Evolutionary conservation across 768 basidiomycete species (phyloP), one percentile per base, ranked within the genome.

Genomic region (Rhizopogon salebrosus): DNA sequence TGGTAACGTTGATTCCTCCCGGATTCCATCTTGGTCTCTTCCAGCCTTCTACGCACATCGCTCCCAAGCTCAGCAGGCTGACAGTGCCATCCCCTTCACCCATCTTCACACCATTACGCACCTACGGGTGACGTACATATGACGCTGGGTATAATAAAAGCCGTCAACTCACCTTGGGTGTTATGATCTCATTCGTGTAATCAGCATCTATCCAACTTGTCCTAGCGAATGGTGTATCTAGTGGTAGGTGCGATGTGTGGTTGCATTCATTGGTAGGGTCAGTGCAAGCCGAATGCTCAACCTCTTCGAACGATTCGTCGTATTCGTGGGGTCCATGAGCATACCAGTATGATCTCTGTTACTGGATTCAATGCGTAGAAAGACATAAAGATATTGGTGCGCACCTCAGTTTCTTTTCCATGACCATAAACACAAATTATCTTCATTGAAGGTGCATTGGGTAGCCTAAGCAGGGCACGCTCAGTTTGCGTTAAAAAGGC

Each of bases 41-140:
- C 95, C 95, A 97, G 6, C 95, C 95, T 63, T 93, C 92, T 10
- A 89, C 85, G 62, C 95, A 98, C 93, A 98, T 97, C n/a, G 89
- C 84, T 14, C 94, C 95, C 49, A 94, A 75, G 58, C 89, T 91
- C 31, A 95, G 62, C 38, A 93, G 70, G 60, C 84, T 83, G 22
- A 94, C 93, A 2, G 97, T 98, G 11, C 97, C 95, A 65, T 98
- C 97, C 7, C 94, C 95, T 72, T 97, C 93, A 37, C 92, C 92
- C 69, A 95, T 84, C 59, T 88, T 90, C 49, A 98, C 91, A 10
- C 95, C 95, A 56, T 89, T 92, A 49, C 78, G 73, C 43, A 91
- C 72, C 85, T 85, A 48, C 29, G 3, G 46, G 16, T 5, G 13
- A 16, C 31, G 18, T 24, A 11, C 40, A 18, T 49, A 29, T 16